Evolutionary conservation across 352 stramenopile genomes (phyloP).

Genomic region (Globisporangium heterothallicum): DNA sequence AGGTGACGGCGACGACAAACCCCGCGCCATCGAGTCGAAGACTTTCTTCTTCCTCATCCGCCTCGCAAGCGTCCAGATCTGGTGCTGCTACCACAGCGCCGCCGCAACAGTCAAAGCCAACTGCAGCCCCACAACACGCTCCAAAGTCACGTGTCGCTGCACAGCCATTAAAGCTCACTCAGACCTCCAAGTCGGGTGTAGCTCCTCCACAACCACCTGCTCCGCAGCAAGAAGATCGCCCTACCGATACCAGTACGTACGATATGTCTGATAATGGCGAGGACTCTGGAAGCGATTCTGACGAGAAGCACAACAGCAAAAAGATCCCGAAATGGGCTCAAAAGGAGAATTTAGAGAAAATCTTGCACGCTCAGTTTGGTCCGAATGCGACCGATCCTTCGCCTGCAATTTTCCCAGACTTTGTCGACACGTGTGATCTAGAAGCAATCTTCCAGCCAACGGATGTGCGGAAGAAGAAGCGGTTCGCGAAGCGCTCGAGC

Average conservation of each 20-base stretch:
- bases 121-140: background rate
- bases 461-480: constrained; percentile 70
- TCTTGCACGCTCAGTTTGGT: constrained; percentile 66
- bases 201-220: background rate
- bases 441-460: constrained; percentile 80
- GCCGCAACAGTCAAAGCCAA: constrained; percentile 2
- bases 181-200: background rate
- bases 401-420: constrained; percentile 79
- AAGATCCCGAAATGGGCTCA: constrained; percentile 80
- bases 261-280: constrained; percentile 81
- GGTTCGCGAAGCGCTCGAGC: constrained; percentile 72
- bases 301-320: constrained; percentile 51
- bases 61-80: background rate
- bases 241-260: constrained; percentile 36
- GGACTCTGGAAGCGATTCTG: constrained; percentile 27
- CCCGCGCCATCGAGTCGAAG: background rate
- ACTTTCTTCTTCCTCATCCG: background rate
- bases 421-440: constrained; percentile 78
- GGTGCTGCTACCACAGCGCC: constrained; percentile 1
- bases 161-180: background rate
- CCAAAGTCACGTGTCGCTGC: too few species aligned
- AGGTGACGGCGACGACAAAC: constrained; percentile 15
- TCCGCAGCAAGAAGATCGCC: constrained; percentile 16
- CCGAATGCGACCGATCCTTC: constrained; percentile 67
- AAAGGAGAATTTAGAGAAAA: constrained; percentile 64